phyloP scores from a whole-genome alignment of 1,284 basidiomycete genomes.

The Ustilago sp. region DNA sequence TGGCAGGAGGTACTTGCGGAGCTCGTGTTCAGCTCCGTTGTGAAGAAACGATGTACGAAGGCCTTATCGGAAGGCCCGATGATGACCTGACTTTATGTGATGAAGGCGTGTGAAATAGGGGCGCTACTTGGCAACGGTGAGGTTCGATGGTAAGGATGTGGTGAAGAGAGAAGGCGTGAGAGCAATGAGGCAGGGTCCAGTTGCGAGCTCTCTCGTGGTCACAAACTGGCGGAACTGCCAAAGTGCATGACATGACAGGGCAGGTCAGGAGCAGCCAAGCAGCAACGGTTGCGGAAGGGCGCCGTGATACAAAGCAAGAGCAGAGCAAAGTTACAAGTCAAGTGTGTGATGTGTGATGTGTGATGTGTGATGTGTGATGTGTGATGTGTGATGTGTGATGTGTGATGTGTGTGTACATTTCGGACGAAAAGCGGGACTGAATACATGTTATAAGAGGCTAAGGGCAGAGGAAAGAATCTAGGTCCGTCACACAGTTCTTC shows the following conservation, averaged over 20 bases:
- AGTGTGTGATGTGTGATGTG: no score
- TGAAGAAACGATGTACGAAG: neutral
- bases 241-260: neutral
- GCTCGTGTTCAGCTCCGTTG: neutral
- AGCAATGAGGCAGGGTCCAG: constrained; percentile 2
- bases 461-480: neutral
- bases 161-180: neutral
- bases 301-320: neutral
- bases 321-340: no score
- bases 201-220: neutral
- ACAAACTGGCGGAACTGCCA: neutral
- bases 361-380: no score
- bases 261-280: neutral
- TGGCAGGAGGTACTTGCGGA: neutral
- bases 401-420: no score
- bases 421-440: no score
- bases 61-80: neutral
- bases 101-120: neutral
- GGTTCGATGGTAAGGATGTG: neutral
- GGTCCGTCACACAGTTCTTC: neutral
- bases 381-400: no score
- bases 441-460: no score
- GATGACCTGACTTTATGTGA: neutral
- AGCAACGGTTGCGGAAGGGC: neutral
- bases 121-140: neutral